Percentiles rank a stretch among this genome's conserved stretches.
These are phyloP conservation scores for Sporopachydermia lactativora DNA, from an alignment of 805 yeast species.

Conservation along the genomic window DNA sequence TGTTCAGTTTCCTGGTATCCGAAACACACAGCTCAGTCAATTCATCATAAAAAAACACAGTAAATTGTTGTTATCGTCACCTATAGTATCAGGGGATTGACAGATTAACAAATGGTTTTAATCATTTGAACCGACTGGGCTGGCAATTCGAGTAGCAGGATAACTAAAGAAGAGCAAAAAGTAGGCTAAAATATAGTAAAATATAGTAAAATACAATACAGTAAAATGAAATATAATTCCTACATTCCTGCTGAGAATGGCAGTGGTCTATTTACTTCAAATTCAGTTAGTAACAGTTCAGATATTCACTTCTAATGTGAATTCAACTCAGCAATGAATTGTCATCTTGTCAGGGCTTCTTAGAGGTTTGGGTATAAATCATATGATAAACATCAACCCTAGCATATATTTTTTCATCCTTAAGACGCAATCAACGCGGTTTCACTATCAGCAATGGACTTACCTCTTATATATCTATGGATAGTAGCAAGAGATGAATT, in stretches of 20 bases:
- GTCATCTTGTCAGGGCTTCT: conserved; percentile 3
- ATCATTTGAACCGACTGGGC: too few species aligned
- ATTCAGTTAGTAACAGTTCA: background rate
- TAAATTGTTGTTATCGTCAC: conserved; percentile 1
- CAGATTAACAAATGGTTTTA: conserved; percentile 3
- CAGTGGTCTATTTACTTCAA: background rate
- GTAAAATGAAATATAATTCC: background rate
- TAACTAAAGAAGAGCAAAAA: too few species aligned
- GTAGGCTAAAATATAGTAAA: too few species aligned
- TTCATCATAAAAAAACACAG: too few species aligned
- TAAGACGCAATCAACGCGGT: background rate
- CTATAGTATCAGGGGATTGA: conserved; percentile 4
- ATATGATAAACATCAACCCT: background rate
- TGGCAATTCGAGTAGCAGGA: too few species aligned
- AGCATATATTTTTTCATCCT: background rate
- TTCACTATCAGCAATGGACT: too few species aligned
- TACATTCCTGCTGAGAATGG: background rate
- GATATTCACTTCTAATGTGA: background rate
- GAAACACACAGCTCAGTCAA: too few species aligned
- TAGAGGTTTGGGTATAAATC: conserved; percentile 4
- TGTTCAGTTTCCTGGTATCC: too few species aligned
- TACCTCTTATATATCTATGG: too few species aligned
- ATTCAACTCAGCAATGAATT: background rate
- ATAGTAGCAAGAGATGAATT: too few species aligned
- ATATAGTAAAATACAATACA: too few species aligned